Conservation (phyloP, 1,139 yeast species). For the Blastobotrys ciferrii region DNA sequence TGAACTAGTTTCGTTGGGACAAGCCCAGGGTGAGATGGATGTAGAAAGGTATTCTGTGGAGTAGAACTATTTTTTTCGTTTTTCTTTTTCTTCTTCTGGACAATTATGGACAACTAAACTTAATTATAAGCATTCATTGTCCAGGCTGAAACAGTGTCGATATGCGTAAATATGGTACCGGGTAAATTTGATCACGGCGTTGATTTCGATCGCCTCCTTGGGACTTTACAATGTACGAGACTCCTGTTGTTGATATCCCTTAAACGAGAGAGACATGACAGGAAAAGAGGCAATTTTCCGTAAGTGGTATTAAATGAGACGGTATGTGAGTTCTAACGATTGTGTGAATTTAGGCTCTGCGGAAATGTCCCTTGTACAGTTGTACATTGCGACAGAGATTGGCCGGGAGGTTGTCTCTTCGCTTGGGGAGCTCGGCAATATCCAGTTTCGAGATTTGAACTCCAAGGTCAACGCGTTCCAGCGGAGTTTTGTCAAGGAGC, state of each 20-base stretch:
- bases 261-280: constrained; percentile 6
- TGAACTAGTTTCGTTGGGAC: no score
- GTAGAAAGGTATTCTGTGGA: no score
- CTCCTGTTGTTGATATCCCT: neutral
- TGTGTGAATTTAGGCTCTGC: constrained; percentile 57
- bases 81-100: no score
- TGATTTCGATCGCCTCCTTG: neutral
- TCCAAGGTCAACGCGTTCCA: constrained; percentile 79
- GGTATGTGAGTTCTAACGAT: neutral
- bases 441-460: constrained; percentile 85
- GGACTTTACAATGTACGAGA: neutral
- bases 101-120: no score
- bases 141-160: no score
- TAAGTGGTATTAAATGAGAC: constrained; percentile 17
- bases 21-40: no score
- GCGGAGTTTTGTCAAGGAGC: constrained; percentile 80
- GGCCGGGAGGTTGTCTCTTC: constrained; percentile 86
- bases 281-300: constrained; percentile 30
- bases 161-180: no score
- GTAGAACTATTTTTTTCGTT: no score
- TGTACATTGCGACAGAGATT: constrained; percentile 86
- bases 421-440: constrained; percentile 78
- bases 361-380: constrained; percentile 90
- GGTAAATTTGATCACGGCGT: neutral
- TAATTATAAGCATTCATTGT: no score